Percentiles rank a stretch among this genome's conserved stretches.
Evolutionary conservation across 192 early-diverging fungal species (phyloP).

Genomic region (Thamnidium elegans): DNA sequence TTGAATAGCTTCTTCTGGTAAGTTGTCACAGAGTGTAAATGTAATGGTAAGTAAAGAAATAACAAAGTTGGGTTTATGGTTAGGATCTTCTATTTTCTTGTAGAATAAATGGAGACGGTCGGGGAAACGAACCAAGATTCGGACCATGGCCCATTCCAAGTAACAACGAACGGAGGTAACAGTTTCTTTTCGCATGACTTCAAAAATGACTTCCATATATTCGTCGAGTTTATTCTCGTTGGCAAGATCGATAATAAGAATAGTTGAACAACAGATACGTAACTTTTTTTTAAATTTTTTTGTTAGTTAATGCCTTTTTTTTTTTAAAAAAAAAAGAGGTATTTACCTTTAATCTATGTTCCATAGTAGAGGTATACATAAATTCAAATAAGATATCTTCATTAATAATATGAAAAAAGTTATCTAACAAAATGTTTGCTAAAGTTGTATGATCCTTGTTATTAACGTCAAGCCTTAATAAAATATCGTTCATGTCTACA

Average conservation of each 20-base stretch:
- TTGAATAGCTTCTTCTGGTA: constrained; percentile 18
- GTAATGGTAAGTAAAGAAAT: constrained; percentile 45
- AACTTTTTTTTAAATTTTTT: constrained; percentile 21
- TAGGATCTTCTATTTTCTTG: constrained; percentile 32
- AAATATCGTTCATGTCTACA: constrained; percentile 44
- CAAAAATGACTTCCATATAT: constrained; percentile 32
- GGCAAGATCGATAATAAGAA: constrained; percentile 45
- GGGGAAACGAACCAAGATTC: constrained; percentile 20
- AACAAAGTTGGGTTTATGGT: constrained; percentile 37
- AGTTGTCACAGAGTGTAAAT: constrained; percentile 31
- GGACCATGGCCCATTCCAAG: constrained; percentile 40
- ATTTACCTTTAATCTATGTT: constrained; percentile 31
- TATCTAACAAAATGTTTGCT: constrained; percentile 29
- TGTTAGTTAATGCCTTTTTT: no score
- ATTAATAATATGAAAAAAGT: constrained; percentile 1
- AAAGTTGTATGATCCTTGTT: constrained; percentile 27
- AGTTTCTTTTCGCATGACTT: constrained; percentile 40
- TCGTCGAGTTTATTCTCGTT: constrained; percentile 7
- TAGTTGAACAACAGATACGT: constrained; percentile 44
- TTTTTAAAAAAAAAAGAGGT: no score
- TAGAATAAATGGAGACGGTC: constrained; percentile 13
- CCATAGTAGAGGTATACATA: constrained; percentile 23
- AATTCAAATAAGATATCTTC: constrained; percentile 16
- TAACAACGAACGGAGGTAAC: constrained; percentile 43
- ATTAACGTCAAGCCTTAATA: constrained; percentile 37